Evolutionary conservation across 495 filamentous ascomycete genomes (phyloP), one percentile per base, ranked within the genome.

Genomic region (Aspergillus saccharolyticus): DNA sequence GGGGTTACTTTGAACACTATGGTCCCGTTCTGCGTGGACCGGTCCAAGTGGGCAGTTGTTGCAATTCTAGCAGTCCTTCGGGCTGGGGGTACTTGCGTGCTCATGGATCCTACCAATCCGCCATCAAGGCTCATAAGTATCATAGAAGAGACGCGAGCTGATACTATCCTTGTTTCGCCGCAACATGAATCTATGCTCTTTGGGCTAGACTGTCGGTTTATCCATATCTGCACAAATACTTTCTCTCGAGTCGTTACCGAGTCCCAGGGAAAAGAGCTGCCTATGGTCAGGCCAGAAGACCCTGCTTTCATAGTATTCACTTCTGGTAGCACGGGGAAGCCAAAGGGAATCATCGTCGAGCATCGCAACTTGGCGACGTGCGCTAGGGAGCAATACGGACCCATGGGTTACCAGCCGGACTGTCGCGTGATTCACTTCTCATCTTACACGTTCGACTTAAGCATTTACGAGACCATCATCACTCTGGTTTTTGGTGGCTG

Each of bases 381-480:
- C 1, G 22, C 14, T 15, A 15, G 2, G 33, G 7, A 44, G 3
- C 25, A 42, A 6, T n/a, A 44, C 14, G 30, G 20, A 4, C 50
- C 62, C 14, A 2, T 9, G 0, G n/a, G 9, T 1, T 8, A 85
- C n/a, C 67, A 73, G n/a, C 60, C 68, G 0, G 57, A 65, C 2
- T 79, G 79, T 14, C 66, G 77, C 22, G 70, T 77, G 0, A 55
- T 79, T 8, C 73, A 79, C 53, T 80, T 79, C 59, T 69, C 74
- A 8, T 66, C 75, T 4, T 69, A 70, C 19, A 69, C 70, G 0
- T 78, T 78, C 42, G 77, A 79, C 53, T 67, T 67, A 0, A 63
- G 56, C 14, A 65, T 76, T 16, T 66, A 68, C 8, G 74, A 78
- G 12, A 70, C 73, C 1, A 61, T 78, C 16, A 67, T 59, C 3